phyloP scores from a whole-genome alignment of 139 green algal species.

The Volvox reticuliferus region DNA sequence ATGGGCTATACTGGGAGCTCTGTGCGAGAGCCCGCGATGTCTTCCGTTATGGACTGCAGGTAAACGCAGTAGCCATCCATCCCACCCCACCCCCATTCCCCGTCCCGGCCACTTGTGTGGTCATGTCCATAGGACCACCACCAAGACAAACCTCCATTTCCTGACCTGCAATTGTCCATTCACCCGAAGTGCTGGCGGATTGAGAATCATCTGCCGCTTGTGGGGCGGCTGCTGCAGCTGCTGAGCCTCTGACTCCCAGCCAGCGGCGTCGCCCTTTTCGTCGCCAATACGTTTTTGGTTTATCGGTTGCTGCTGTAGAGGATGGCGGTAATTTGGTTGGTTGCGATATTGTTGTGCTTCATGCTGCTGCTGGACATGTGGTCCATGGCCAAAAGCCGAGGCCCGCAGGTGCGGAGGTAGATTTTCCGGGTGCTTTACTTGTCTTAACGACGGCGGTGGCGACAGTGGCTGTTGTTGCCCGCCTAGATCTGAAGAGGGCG shows the following conservation, averaged over 20 bases:
- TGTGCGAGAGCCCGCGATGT: no score
- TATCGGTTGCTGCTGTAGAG: not conserved
- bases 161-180: not conserved
- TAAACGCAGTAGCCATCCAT: no score
- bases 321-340: not conserved
- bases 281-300: not conserved
- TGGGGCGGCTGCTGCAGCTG: constrained; percentile 9
- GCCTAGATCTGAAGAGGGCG: no score
- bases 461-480: not conserved
- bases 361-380: not conserved
- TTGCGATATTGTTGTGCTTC: not conserved
- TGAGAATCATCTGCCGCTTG: constrained; percentile 1
- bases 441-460: not conserved
- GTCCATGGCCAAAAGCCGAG: not conserved
- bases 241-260: not conserved
- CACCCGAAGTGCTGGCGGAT: not conserved
- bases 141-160: not conserved
- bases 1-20: no score
- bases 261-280: not conserved
- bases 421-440: not conserved
- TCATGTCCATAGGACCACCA: no score
- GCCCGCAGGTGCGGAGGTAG: not conserved
- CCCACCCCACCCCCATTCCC: no score
- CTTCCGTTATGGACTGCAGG: no score
- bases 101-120: no score